A percentile compares a stretch with the other conserved stretches of the same genome.
Evolutionary conservation across 2,329 filamentous ascomycete genomes (phyloP).

Genomic region (Aspergillus thermomutatus): DNA sequence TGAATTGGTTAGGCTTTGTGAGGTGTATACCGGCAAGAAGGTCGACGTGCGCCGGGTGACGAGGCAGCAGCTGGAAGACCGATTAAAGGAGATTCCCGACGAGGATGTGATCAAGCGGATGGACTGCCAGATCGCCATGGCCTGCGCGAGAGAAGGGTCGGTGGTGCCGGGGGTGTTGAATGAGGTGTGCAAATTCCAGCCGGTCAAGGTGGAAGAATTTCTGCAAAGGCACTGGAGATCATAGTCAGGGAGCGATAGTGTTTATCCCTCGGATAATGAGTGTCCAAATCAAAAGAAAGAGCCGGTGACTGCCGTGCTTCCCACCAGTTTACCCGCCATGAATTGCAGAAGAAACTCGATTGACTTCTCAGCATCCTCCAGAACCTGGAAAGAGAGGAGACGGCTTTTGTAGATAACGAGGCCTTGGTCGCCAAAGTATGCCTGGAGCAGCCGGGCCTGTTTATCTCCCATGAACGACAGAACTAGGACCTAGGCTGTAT

Average conservation of each 20-base stretch:
- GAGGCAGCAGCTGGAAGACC: neutral
- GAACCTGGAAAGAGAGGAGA: too few species aligned
- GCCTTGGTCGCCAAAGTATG: too few species aligned
- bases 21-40: conserved; percentile 15
- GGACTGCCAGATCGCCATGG: conserved; percentile 10
- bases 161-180: conserved; percentile 3
- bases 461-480: too few species aligned
- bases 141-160: conserved; percentile 3
- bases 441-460: too few species aligned
- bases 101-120: conserved; percentile 3
- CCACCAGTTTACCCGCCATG: too few species aligned
- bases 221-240: conserved; percentile 12
- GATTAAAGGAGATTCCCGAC: neutral
- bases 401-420: too few species aligned
- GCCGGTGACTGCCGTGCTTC: too few species aligned
- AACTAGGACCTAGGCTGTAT: too few species aligned
- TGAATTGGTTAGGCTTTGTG: conserved; percentile 21
- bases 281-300: too few species aligned
- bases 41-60: conserved; percentile 6
- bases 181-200: conserved; percentile 1
- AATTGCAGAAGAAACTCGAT: too few species aligned
- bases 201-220: conserved; percentile 1
- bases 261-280: too few species aligned
- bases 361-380: too few species aligned
- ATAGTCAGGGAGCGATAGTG: neutral